A percentile compares a stretch with the other conserved stretches of the same genome.
These are phyloP conservation scores for Colletotrichum siamense DNA, from an alignment of 2,329 filamentous ascomycete species.

Conservation along the genomic window DNA sequence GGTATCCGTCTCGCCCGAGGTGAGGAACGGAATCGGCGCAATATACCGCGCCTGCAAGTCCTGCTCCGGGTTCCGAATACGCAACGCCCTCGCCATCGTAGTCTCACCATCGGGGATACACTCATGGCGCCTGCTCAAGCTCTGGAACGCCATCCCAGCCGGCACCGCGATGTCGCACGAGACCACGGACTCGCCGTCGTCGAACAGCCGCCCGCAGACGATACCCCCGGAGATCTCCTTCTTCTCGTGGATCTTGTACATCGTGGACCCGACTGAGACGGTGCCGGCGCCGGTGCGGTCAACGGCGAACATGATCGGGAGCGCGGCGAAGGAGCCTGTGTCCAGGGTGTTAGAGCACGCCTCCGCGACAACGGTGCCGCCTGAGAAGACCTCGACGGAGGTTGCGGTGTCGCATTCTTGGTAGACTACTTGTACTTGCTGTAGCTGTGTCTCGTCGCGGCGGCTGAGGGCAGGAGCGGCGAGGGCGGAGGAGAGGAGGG, in stretches of 20 bases:
- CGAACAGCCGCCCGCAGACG: neutral
- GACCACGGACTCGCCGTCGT: neutral
- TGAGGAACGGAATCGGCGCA: neutral
- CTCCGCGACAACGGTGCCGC: neutral
- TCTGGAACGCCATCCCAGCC: neutral
- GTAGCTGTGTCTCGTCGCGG: neutral
- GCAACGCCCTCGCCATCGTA: neutral
- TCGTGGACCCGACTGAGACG: neutral
- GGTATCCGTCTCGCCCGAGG: accelerated
- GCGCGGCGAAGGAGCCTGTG: neutral
- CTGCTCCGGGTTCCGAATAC: neutral
- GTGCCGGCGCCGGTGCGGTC: neutral
- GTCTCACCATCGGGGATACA: neutral
- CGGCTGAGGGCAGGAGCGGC: neutral
- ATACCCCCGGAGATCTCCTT: neutral
- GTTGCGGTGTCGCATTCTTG: neutral
- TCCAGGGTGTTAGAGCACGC: neutral
- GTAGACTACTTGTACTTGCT: neutral
- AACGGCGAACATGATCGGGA: neutral
- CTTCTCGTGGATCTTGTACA: neutral
- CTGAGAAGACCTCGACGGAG: neutral
- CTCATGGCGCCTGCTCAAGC: neutral
- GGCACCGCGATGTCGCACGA: neutral
- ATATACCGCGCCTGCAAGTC: neutral
- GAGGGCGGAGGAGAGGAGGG: neutral